These are phyloP conservation scores for Phytophthora agathidicida DNA, from an alignment of 352 stramenopile species.

Conservation along the genomic window DNA sequence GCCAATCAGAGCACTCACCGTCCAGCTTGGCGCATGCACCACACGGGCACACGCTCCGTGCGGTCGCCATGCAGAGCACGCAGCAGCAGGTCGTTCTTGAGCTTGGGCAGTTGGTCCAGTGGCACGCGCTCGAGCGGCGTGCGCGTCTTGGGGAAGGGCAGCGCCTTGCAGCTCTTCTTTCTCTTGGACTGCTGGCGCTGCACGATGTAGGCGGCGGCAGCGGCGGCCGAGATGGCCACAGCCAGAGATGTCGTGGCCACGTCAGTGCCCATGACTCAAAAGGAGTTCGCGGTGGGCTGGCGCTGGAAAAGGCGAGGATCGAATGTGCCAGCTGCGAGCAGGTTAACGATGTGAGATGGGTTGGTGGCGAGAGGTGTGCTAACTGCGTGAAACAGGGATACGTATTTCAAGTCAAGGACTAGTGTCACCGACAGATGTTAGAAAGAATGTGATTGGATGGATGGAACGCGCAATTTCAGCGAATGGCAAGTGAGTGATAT, in stretches of 20 bases:
- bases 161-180: slow-evolving; percentile 17
- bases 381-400: no score
- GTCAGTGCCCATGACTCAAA: slow-evolving; percentile 27
- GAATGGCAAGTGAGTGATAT: slow-evolving; percentile 9
- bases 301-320: slow-evolving; percentile 12
- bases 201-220: slow-evolving; percentile 65
- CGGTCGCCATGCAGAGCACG: slow-evolving; percentile 86
- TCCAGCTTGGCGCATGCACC: slow-evolving; percentile 98
- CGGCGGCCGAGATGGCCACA: slow-evolving; percentile 54
- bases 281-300: slow-evolving; percentile 7
- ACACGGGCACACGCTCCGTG: slow-evolving; percentile 94
- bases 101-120: slow-evolving; percentile 72
- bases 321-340: slow-evolving; percentile 10
- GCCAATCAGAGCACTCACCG: slow-evolving; percentile 53
- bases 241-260: slow-evolving; percentile 30
- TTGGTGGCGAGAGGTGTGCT: not conserved
- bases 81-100: slow-evolving; percentile 92
- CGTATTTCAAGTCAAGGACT: no score
- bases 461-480: slow-evolving; percentile 4
- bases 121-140: slow-evolving; percentile 76
- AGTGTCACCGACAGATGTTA: no score
- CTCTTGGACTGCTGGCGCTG: slow-evolving; percentile 57
- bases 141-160: slow-evolving; percentile 68
- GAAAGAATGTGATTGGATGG: slow-evolving; percentile 10
- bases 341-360: slow-evolving; percentile 13